Conservation (phyloP, 2,329 filamentous ascomycete genomes). For the Aureobasidium namibiae region DNA sequence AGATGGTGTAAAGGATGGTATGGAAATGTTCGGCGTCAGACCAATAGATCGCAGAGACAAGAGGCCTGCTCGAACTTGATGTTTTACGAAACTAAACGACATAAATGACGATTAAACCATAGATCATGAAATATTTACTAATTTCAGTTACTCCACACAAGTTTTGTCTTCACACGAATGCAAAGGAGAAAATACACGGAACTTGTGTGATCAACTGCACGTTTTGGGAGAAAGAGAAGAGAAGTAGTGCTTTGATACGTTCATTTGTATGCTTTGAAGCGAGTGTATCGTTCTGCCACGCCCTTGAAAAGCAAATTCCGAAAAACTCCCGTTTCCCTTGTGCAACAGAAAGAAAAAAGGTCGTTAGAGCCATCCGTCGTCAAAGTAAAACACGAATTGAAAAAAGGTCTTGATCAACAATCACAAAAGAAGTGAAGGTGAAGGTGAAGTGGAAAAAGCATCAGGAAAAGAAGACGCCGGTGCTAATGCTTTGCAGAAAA, state of each 20-base stretch:
- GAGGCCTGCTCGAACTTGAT: not conserved
- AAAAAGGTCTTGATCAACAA: not conserved
- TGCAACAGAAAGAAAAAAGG: not conserved
- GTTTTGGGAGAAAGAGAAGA: too few relatives aligned
- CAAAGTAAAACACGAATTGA: constrained; percentile 2
- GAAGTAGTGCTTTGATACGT: not conserved
- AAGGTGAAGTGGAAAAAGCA: not conserved
- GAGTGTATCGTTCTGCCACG: not conserved
- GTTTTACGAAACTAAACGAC: not conserved
- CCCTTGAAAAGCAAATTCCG: not conserved
- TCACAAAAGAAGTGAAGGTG: constrained; percentile 4
- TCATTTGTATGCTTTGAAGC: not conserved
- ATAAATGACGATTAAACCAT: not conserved
- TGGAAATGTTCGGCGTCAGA: constrained; percentile 36
- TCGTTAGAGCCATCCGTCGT: not conserved
- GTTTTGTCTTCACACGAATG: too few relatives aligned
- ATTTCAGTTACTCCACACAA: too few relatives aligned
- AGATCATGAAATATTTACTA: not conserved
- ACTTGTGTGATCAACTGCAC: too few relatives aligned
- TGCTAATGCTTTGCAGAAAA: not conserved
- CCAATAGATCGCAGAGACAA: not conserved
- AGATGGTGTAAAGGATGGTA: constrained; percentile 52
- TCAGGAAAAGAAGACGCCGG: not conserved
- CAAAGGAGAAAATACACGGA: too few relatives aligned
- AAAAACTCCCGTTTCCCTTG: too few relatives aligned